Evolutionary conservation across 2,329 filamentous ascomycete species (phyloP).

Genomic region (Emmonsia crescens): DNA sequence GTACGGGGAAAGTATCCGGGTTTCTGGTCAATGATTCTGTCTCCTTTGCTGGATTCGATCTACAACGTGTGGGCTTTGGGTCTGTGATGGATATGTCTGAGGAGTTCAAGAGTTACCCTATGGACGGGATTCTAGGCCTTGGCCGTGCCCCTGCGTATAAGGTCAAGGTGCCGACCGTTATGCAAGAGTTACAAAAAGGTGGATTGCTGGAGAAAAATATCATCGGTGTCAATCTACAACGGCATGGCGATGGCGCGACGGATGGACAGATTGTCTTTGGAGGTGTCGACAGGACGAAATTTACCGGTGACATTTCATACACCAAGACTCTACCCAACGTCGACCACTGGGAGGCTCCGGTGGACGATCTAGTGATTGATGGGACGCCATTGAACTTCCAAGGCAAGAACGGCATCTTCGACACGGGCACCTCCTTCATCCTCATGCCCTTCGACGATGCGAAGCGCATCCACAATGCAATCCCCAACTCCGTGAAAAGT

Average conservation of each 20-base stretch:
- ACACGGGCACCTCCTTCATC: conserved; percentile 73
- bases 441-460: conserved; percentile 61
- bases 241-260: conserved; percentile 53
- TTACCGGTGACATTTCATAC: conserved; percentile 58
- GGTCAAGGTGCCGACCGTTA: conserved; percentile 49
- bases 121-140: conserved; percentile 78
- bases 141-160: conserved; percentile 50
- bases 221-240: conserved; percentile 60
- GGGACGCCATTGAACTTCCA: conserved; percentile 46
- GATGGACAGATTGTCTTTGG: conserved; percentile 73
- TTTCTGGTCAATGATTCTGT: conserved; percentile 55
- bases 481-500: conserved; percentile 46
- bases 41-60: conserved; percentile 50
- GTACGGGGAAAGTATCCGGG: conserved; percentile 63
- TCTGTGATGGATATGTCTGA: conserved; percentile 59
- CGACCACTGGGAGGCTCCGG: conserved; percentile 59
- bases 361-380: conserved; percentile 56
- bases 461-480: conserved; percentile 52
- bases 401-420: conserved; percentile 57
- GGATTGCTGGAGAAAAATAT: conserved; percentile 53
- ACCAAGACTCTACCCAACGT: conserved; percentile 41
- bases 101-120: conserved; percentile 67
- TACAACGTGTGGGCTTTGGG: conserved; percentile 51
- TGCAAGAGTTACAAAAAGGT: conserved; percentile 50
- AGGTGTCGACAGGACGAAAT: conserved; percentile 54